Conservation (phyloP, 163 green algal genomes). For the Coccomyxa subellipsoidea region DNA sequence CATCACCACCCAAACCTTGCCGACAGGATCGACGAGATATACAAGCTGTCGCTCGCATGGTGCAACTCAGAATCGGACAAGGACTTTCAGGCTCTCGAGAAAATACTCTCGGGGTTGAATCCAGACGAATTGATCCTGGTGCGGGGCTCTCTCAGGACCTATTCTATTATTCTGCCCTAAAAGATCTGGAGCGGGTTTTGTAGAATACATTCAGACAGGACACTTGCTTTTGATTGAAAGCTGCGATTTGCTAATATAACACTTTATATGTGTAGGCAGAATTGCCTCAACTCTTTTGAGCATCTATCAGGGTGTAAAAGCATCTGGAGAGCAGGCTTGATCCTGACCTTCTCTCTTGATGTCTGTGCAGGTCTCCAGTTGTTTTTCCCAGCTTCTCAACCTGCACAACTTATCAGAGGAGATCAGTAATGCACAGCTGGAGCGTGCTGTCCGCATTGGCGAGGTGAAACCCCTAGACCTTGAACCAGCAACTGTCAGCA, state of each 20-base stretch:
- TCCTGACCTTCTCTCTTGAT: too few species aligned
- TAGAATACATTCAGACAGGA: too few species aligned
- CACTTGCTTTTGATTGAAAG: too few species aligned
- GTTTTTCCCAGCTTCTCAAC: constrained; percentile 97
- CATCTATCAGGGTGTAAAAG: too few species aligned
- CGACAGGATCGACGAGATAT: constrained; percentile 86
- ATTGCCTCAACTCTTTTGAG: too few species aligned
- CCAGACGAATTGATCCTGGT: constrained; percentile 85
- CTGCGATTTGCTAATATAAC: too few species aligned
- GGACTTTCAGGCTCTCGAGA: constrained; percentile 85
- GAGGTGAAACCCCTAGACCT: constrained; percentile 47
- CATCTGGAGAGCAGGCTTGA: too few species aligned
- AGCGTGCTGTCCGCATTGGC: constrained; percentile 67
- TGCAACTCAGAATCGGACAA: constrained; percentile 53
- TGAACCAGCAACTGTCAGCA: not conserved
- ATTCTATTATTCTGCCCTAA: not conserved
- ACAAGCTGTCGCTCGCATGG: constrained; percentile 72
- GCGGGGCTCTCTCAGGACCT: not conserved
- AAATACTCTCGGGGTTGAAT: constrained; percentile 68
- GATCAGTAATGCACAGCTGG: constrained; percentile 64
- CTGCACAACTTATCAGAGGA: constrained; percentile 97
- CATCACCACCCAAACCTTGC: constrained; percentile 63
- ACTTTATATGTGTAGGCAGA: too few species aligned
- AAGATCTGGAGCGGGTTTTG: not conserved
- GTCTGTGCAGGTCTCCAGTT: constrained; percentile 65